Evolutionary conservation across 352 stramenopile genomes (phyloP), one percentile per base, ranked within the genome.

Genomic region (Blastocystis sp.): DNA sequence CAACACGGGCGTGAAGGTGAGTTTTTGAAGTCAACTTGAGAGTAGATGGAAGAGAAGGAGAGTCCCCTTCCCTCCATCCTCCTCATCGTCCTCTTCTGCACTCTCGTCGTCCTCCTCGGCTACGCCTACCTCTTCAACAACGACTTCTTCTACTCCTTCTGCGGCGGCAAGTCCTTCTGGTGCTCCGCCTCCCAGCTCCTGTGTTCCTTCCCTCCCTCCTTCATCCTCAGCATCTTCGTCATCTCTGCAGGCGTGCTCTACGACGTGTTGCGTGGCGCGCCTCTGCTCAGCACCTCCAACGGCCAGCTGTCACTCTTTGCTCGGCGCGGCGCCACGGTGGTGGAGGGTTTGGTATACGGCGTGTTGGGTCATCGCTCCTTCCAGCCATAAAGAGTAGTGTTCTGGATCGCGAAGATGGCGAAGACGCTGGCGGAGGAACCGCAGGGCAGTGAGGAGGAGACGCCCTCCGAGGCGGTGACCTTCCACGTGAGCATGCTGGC

Each of bases 41-140:
- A 34, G 28, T 34, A 34, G 65, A 43, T 76, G 14, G n/a, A 21
- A 19, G 7, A 9, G 9, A 11, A 76, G 9, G 14, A 21, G 11
- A 38, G 1, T 52, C 43, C 6, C 21, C n/a, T 54, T 1, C 38
- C 52, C 11, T 21, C 24, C 34, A 7, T 76, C 9, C n/a, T 54
- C 17, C 9, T 76, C 52, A 42, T 76, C 34, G 24, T 76, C 34
- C 24, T 76, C 14, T 48, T 38, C 34, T 21, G 24, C 34, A 14
- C n/a, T 28, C 14, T 76, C 14, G 0, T 76, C 34, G n/a, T 76
- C n/a, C 1, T 52, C 4, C 52, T 76, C 65, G 65, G 65, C 34
- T 76, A 76, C n/a, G 52, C n/a, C 10, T 76, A 59, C 43, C 38
- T 76, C 11, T 76, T 76, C 43, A 48, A 76, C 43, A 57, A 59